phyloP scores from a whole-genome alignment of 2,329 filamentous ascomycete genomes.

The Colletotrichum liaoningense region DNA sequence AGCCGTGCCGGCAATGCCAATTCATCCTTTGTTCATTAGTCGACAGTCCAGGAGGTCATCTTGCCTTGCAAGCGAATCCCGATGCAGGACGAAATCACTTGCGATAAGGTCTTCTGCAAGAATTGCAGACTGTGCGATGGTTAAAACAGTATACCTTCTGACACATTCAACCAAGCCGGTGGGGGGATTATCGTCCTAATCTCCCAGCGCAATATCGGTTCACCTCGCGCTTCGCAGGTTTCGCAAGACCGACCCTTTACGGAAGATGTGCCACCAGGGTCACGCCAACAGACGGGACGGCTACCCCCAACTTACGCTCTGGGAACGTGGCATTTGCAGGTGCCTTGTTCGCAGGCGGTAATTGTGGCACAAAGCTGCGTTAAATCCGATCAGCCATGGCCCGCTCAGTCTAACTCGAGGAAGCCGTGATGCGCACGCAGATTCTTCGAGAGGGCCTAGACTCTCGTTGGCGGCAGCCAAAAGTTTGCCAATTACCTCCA shows the following conservation, averaged over 20 bases:
- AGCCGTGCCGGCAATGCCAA: too few species aligned
- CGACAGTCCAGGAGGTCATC: not conserved
- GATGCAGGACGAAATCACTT: not conserved
- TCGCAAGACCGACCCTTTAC: conserved; percentile 23
- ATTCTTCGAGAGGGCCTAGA: not conserved
- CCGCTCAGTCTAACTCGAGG: not conserved
- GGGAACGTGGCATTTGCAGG: conserved; percentile 20
- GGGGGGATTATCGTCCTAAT: not conserved
- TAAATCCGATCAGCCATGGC: conserved; percentile 13
- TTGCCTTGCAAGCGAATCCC: not conserved
- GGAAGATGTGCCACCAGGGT: conserved; percentile 17
- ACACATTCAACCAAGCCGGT: not conserved
- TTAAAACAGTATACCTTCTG: not conserved
- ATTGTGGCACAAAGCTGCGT: not conserved
- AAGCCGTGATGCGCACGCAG: not conserved
- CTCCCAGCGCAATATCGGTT: not conserved
- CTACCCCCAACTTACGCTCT: not conserved
- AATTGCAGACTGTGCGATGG: not conserved
- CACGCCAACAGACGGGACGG: conserved; percentile 18
- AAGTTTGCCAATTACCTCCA: not conserved
- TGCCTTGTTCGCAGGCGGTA: not conserved
- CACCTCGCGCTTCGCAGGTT: conserved; percentile 3
- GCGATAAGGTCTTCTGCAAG: not conserved
- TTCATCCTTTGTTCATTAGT: not conserved
- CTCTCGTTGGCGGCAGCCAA: not conserved